Evolutionary conservation across 371 early-diverging fungal species (phyloP).

Genomic region (Dinochytrium kinnereticum): DNA sequence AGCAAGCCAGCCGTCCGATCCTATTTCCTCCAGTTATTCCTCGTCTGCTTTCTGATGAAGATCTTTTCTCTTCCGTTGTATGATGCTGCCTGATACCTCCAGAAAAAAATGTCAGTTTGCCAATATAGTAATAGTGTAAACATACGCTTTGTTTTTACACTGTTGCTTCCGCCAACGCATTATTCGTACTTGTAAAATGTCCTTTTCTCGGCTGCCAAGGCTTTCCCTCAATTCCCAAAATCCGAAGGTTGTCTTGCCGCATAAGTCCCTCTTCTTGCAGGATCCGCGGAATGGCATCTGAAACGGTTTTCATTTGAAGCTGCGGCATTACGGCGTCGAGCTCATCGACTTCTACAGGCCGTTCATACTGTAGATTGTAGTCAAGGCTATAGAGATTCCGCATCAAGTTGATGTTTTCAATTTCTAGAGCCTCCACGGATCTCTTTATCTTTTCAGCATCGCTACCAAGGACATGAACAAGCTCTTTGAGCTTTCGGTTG

Average conservation of each 20-base stretch:
- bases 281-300: neutral
- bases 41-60: too few species aligned
- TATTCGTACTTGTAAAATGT: too few species aligned
- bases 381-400: conserved; percentile 2
- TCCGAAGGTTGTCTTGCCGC: neutral
- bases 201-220: neutral
- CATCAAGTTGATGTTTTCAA: neutral
- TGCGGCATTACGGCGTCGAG: neutral
- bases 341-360: neutral
- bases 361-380: neutral
- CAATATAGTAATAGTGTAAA: too few species aligned
- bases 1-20: neutral
- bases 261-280: neutral
- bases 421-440: conserved; percentile 4
- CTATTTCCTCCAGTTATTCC: neutral
- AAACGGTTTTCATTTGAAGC: neutral
- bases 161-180: too few species aligned
- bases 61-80: neutral
- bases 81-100: neutral
- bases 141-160: too few species aligned
- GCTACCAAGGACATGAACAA: neutral
- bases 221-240: neutral
- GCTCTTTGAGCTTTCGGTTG: conserved; percentile 14
- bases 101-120: too few species aligned
- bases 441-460: neutral